Percentiles rank a stretch among this genome's conserved stretches.
Conservation (phyloP, 306 rosid genomes). For the Castanospermum australe region DNA sequence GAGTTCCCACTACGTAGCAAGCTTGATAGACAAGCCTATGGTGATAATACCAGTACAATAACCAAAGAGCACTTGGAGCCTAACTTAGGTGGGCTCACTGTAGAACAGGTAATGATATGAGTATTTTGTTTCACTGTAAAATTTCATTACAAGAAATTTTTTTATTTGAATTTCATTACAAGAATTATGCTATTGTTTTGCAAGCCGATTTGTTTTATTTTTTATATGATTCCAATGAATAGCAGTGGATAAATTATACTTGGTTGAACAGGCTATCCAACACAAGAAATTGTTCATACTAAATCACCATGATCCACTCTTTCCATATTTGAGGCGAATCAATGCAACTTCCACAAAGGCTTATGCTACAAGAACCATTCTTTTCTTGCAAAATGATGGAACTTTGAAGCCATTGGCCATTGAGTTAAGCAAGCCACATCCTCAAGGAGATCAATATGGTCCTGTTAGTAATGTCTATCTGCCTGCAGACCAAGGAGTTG, state of each 20-base stretch:
- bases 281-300: slow-evolving; percentile 55
- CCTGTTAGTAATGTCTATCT: slow-evolving; percentile 45
- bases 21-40: slow-evolving; percentile 46
- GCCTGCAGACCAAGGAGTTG: slow-evolving; percentile 56
- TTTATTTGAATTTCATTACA: neutral
- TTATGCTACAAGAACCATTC: slow-evolving; percentile 67
- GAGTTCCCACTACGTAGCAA: slow-evolving; percentile 62
- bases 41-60: slow-evolving; percentile 53
- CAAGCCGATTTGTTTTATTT: neutral
- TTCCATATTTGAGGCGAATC: slow-evolving; percentile 61
- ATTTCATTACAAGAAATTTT: neutral
- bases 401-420: slow-evolving; percentile 73
- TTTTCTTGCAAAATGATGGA: slow-evolving; percentile 61
- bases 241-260: neutral
- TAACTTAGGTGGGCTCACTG: slow-evolving; percentile 48
- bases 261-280: slow-evolving; percentile 49
- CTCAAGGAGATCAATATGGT: slow-evolving; percentile 58
- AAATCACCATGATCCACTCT: slow-evolving; percentile 65
- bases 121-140: neutral
- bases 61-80: slow-evolving; percentile 38
- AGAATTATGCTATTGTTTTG: neutral
- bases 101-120: slow-evolving; percentile 42
- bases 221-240: neutral
- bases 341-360: slow-evolving; percentile 46
- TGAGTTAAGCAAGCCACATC: slow-evolving; percentile 65